Percentiles rank a stretch among this genome's conserved stretches.
Conservation (phyloP, 176 grass and related monocot genomes). For the Otatea glauca region DNA sequence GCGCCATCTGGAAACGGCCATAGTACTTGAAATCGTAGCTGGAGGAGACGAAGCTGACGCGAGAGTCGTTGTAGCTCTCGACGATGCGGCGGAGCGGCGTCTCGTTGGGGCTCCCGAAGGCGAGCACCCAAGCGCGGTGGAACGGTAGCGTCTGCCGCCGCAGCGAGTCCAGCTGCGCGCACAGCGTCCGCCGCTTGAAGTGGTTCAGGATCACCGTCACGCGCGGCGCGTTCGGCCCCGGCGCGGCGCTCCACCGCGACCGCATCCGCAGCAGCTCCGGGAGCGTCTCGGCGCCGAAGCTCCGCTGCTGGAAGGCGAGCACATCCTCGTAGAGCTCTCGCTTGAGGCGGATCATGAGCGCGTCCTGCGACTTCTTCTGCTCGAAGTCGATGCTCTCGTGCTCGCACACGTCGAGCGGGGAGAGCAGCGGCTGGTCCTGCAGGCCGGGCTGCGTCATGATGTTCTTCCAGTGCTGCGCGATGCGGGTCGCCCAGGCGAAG, state of each 20-base stretch:
- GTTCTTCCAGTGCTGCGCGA: constrained; percentile 86
- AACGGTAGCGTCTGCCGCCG: constrained; percentile 86
- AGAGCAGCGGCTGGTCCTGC: neutral
- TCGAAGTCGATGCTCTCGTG: constrained; percentile 88
- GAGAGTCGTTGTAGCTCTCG: constrained; percentile 82
- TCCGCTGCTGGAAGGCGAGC: constrained; percentile 60
- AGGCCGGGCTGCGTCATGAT: constrained; percentile 48
- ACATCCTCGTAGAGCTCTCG: constrained; percentile 89
- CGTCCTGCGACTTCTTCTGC: constrained; percentile 92
- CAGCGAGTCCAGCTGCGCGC: constrained; percentile 80
- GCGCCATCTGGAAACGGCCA: constrained; percentile 94
- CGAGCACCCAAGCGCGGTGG: constrained; percentile 90
- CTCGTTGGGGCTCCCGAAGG: constrained; percentile 89
- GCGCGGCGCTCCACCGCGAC: constrained; percentile 56
- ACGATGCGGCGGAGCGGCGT: constrained; percentile 63
- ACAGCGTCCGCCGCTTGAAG: constrained; percentile 93
- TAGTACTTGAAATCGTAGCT: constrained; percentile 99
- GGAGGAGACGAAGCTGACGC: constrained; percentile 86
- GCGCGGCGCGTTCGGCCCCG: constrained; percentile 33
- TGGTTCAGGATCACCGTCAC: constrained; percentile 93
- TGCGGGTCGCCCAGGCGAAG: constrained; percentile 74
- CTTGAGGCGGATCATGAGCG: constrained; percentile 81
- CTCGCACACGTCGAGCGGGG: constrained; percentile 77
- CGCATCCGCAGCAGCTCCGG: constrained; percentile 66
- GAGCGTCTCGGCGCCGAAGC: constrained; percentile 79